These are phyloP conservation scores for Clavulina sp. DNA, from an alignment of 768 basidiomycete genomes.

Conservation along the genomic window DNA sequence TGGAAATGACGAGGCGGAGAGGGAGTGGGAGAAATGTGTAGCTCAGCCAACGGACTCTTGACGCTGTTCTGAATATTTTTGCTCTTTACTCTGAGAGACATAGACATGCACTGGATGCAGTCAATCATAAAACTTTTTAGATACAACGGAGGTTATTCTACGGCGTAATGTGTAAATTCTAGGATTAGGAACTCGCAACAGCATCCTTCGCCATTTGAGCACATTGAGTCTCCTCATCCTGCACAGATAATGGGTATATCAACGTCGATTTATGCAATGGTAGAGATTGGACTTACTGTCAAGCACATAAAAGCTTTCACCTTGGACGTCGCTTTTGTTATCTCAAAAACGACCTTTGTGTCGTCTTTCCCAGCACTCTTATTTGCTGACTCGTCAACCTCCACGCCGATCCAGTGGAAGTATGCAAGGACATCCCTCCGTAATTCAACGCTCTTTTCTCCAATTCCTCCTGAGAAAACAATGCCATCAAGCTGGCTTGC, in stretches of 20 bases:
- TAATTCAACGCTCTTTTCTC: constrained; percentile 51
- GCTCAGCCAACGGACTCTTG: too few species aligned
- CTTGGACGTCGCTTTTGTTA: constrained; percentile 19
- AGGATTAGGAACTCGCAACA: too few species aligned
- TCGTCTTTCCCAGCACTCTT: constrained; percentile 21
- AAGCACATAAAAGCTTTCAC: constrained; percentile 38
- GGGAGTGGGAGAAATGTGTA: too few species aligned
- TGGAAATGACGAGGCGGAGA: too few species aligned
- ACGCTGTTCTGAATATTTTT: too few species aligned
- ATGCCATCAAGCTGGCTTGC: constrained; percentile 43
- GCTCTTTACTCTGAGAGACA: too few species aligned
- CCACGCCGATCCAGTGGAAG: constrained; percentile 45
- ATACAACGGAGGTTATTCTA: too few species aligned
- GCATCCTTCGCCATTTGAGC: constrained; percentile 10
- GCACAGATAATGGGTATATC: not conserved
- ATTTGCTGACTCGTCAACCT: constrained; percentile 29
- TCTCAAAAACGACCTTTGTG: constrained; percentile 25
- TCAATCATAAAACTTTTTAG: too few species aligned
- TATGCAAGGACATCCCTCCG: constrained; percentile 37
- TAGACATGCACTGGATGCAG: too few species aligned
- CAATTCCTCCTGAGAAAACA: constrained; percentile 80
- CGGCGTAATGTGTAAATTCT: too few species aligned
- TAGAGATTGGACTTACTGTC: constrained; percentile 26
- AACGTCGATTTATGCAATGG: not conserved
- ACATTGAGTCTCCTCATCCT: constrained; percentile 13